Percentiles rank a stretch among this genome's conserved stretches.
These are phyloP conservation scores for Metarhizium sp. DNA, from an alignment of 2,329 filamentous ascomycete genomes.

Conservation along the genomic window DNA sequence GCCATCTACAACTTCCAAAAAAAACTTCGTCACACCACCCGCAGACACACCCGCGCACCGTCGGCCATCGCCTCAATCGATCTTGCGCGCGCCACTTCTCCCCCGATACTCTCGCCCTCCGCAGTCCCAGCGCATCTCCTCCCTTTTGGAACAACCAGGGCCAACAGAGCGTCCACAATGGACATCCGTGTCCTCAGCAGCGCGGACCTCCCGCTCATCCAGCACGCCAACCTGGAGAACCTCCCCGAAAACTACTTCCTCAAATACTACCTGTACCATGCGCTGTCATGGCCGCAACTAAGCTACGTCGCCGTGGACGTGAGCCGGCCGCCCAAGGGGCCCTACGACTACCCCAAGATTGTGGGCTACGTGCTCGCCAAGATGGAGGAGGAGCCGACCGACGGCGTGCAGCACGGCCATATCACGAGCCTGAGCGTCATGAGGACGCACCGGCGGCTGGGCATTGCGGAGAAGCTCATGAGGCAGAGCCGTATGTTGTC, in stretches of 20 bases:
- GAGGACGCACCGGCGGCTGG: constrained; percentile 84
- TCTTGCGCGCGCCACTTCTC: background rate
- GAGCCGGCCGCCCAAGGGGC: constrained; percentile 64
- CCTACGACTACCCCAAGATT: constrained; percentile 90
- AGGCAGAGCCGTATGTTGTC: constrained; percentile 72
- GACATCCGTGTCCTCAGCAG: constrained; percentile 82
- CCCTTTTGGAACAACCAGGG: too few species aligned
- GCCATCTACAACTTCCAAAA: too few species aligned
- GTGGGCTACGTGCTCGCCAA: constrained; percentile 99
- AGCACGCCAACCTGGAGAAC: constrained; percentile 98
- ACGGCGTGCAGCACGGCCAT: constrained; percentile 88
- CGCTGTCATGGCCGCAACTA: constrained; percentile 94
- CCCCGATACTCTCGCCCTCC: too few species aligned
- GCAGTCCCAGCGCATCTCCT: too few species aligned
- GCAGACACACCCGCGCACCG: background rate
- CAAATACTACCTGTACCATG: constrained; percentile 99
- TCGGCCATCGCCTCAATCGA: background rate
- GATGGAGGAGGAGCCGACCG: constrained; percentile 96
- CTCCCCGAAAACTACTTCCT: constrained; percentile 99
- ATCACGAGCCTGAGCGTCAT: constrained; percentile 94
- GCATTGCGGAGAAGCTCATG: constrained; percentile 97
- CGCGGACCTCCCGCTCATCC: constrained; percentile 81
- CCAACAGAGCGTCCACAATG: constrained; percentile 42
- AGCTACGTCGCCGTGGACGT: constrained; percentile 94
- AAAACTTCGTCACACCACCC: background rate